Evolutionary conservation across 2,329 filamentous ascomycete species (phyloP), one percentile per base, ranked within the genome.

Genomic region (Colletotrichum filicis): DNA sequence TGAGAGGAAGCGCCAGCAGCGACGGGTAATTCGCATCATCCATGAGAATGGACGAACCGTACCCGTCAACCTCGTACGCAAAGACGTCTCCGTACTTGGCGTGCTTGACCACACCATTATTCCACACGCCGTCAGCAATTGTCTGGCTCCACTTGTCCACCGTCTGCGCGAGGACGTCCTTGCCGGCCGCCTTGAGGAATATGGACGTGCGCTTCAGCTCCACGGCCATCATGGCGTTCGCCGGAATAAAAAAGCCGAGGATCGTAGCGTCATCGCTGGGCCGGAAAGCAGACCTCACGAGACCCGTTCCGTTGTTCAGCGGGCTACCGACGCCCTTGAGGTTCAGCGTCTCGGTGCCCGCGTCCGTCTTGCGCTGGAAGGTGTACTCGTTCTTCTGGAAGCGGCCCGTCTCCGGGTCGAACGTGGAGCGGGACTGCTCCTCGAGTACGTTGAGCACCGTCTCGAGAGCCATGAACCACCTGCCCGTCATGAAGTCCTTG

Each of bases 201-300:
- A 87, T 85, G 0, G 94, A 91, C 0, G 94, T 92, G 55, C 94
- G 92, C 75, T 92, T 90, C 30, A 99, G 87, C 82, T 99, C 95
- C 0, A 96, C 94, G 2, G 95, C 92, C 88, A 99, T 98, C 92
- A 97, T 96, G 28, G 97, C 97, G 80, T 99, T 99, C 49, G 94
- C 92, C 0, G 97, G 97, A 76, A 99, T 97, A 80, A 98, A 94
- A 86, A 95, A 99, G 57, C 95, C 95, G 3, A 99, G 87, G 49
- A 97, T 98, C 0, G 95, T 97, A 3, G 97, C 95, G 81, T 99
- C 97, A 78, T 99, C 97, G 75, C 94, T 97, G 5, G 97, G 97
- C 1, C 97, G 90, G 84, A 99, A 99, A 0, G 97, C 96, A 53
- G 94, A 97, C 71, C 97, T 91, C 60, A 98, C 89, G 1, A 99